Evolutionary conservation across 2,329 filamentous ascomycete genomes (phyloP).

Genomic region (Drechslerella dactyloides): DNA sequence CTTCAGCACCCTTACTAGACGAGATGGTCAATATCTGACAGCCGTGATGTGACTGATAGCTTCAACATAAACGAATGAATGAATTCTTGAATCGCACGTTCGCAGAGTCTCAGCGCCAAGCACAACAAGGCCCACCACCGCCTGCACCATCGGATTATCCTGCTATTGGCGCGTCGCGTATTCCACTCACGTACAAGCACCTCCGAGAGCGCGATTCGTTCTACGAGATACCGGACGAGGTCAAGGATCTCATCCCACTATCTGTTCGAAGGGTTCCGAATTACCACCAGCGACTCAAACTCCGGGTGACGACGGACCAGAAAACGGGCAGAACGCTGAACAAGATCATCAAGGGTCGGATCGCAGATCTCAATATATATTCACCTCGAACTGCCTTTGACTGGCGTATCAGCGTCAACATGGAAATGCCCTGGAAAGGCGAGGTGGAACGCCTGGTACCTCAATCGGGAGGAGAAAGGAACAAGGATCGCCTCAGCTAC

Average conservation of each 20-base stretch:
- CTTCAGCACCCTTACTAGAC: neutral
- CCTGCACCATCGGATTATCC: constrained; percentile 59
- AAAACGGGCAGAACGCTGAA: constrained; percentile 72
- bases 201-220: constrained; percentile 83
- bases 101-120: constrained; percentile 64
- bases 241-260: constrained; percentile 68
- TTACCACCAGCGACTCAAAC: constrained; percentile 62
- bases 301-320: constrained; percentile 78
- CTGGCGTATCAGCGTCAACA: constrained; percentile 89
- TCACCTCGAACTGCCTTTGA: constrained; percentile 80
- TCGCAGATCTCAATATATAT: constrained; percentile 85
- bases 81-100: constrained; percentile 78
- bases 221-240: constrained; percentile 71
- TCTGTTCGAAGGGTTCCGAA: constrained; percentile 59
- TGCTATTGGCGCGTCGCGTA: constrained; percentile 60
- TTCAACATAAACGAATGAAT: constrained; percentile 83
- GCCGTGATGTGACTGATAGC: constrained; percentile 60
- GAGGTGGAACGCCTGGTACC: constrained; percentile 64
- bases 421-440: constrained; percentile 88
- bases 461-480: constrained; percentile 66
- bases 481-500: constrained; percentile 92
- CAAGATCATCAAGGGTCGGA: constrained; percentile 89
- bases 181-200: constrained; percentile 79
- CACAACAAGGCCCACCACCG: constrained; percentile 21
- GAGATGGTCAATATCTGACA: constrained; percentile 5